phyloP scores from a whole-genome alignment of 768 basidiomycete genomes.

The Scleroderma bovista region DNA sequence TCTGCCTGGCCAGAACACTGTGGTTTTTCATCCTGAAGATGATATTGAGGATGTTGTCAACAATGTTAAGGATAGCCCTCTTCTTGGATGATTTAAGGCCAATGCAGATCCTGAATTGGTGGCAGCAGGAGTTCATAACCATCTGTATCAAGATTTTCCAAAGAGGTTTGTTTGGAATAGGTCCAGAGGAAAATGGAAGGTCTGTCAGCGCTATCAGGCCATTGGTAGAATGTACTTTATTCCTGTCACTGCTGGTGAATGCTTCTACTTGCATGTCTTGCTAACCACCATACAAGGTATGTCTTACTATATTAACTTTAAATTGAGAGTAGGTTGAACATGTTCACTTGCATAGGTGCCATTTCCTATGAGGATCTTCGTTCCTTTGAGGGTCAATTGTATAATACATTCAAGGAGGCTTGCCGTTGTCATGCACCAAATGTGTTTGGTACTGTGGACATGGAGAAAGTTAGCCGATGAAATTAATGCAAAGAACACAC shows the following conservation, averaged over 20 bases:
- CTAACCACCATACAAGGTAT: slow-evolving; percentile 32
- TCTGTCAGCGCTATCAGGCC: slow-evolving; percentile 12
- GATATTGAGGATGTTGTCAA: too few relatives aligned
- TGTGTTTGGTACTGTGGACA: too few relatives aligned
- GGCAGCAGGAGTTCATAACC: background rate
- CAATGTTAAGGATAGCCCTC: too few relatives aligned
- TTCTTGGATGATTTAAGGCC: too few relatives aligned
- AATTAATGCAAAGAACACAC: too few relatives aligned
- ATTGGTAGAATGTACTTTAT: slow-evolving; percentile 29
- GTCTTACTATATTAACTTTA: slow-evolving; percentile 40
- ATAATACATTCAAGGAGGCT: slow-evolving; percentile 34
- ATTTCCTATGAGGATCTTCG: slow-evolving; percentile 22
- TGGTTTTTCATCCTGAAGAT: slow-evolving; percentile 31
- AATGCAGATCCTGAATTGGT: too few relatives aligned
- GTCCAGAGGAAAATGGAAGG: background rate
- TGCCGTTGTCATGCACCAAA: slow-evolving; percentile 25
- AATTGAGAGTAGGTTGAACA: background rate
- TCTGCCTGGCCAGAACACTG: slow-evolving; percentile 30
- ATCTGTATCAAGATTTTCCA: slow-evolving; percentile 32
- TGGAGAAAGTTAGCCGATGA: too few relatives aligned
- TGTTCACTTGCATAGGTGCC: background rate
- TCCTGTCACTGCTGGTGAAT: slow-evolving; percentile 28
- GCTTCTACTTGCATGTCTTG: slow-evolving; percentile 35
- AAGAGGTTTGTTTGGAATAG: slow-evolving; percentile 21
- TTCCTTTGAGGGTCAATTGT: slow-evolving; percentile 17